Base-by-base conservation (phyloP, 75 land plant genomes). In the Azolla pinnata region DNA sequence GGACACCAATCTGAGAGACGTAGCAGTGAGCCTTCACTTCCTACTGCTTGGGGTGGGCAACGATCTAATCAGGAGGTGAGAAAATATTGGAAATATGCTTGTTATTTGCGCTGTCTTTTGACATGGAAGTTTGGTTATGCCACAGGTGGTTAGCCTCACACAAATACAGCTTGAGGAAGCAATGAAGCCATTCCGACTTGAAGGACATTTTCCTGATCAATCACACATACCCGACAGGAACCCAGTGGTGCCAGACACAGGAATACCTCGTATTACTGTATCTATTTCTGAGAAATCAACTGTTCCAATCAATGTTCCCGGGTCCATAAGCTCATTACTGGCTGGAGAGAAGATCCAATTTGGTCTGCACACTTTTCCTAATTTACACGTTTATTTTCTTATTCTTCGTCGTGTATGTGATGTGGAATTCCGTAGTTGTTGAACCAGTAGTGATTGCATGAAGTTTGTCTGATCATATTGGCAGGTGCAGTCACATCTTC, bases 341-440 rank as follows among this genome's bases (percentile, higher is more conserved):
- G 86, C 86, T 62, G 95, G 95, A 46, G 89, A 88, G 71, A 91
- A 80, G 64, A 91, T 91, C 54, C 97, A 91, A 40, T 91, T 91
- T 72, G 97, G 97, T 91, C 60, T 48, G 85, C 42, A 38, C 42
- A 38, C 42, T 38, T 14, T 8, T 14, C 42, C 42, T 8, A 14
- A 14, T 38, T 14, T 46, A 14, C 49, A 46, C 17, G 4, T 14
- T 4, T 17, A 14, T 14, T 4, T 46, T 18, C 2, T 2, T 17
- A 4, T 4, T 46, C 2, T 3, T 46, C 17, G n/a, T 3, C 21
- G 21, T 46, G 49, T 17, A 46, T 46, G 49, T 17, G 17, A 4
- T 38, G 42, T 38, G 42, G 7, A 7, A 7, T 38, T 14, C 14
- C 14, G 12, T 8, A 14, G 42, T 14, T 44, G 9, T 66, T n/a